Evolutionary conservation across 768 basidiomycete genomes (phyloP), one percentile per base, ranked within the genome.

Genomic region (Phylloporus sp.): DNA sequence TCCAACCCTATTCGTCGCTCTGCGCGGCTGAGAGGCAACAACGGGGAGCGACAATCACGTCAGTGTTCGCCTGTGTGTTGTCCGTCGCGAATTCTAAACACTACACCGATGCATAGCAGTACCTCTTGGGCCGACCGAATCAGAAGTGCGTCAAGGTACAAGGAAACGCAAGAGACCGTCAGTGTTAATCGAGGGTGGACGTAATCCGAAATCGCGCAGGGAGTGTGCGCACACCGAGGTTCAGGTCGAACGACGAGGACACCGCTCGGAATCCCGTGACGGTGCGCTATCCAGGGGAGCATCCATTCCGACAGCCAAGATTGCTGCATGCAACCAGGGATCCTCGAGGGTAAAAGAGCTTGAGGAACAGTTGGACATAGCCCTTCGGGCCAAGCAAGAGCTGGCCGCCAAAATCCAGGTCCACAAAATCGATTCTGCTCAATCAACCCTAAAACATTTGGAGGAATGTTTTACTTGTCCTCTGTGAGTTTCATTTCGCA

Each of bases 401-500:
- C 68, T 72, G 9, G 62, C 65, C 18, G 51, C 60, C 27, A 54
- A 76, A 59, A 56, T 77, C 18, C 66, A 69, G 37, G 66, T 75
- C 24, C 68, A 69, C 35, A 73, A 77, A 49, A 60, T 50, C 3
- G 46, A 26, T 6, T 23, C 38, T 24, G 42, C 44, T 57, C 18
- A 68, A 68, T 63, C 69, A 27, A 68, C 67, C n/a, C 62, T 84
- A 41, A 68, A 65, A 14, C 71, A 81, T 49, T 68, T 84, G 0
- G 80, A 82, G 53, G 81, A 81, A 31, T 73, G 78, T 61, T 84
- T 82, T 51, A 75, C 74, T n/a, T 86, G 81, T 61, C 67, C 81
- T 9, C 57, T 82, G 82, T 84, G 59, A 57, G 81, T 65, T 38
- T 26, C 36, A 31, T 46, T 37, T 15, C 43, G 50, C 35, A 29